A percentile compares a stretch with the other conserved stretches of the same genome.
Conservation (phyloP, 805 yeast species). For the Wickerhamiella occidentalis region DNA sequence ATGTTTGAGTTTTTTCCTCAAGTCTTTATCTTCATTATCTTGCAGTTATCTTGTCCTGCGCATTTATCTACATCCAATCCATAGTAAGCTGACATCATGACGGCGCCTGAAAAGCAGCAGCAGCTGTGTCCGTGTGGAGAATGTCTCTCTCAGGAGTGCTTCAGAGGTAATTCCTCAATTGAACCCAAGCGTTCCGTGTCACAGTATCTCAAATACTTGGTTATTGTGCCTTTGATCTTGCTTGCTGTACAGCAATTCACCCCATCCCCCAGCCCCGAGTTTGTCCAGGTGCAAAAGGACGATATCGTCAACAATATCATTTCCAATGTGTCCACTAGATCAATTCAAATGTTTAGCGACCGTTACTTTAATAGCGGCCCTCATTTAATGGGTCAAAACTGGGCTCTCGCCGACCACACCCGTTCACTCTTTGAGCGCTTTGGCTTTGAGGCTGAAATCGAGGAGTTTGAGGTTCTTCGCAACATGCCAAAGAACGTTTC, state of each 20-base stretch:
- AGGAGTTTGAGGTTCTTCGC: slow-evolving; percentile 47
- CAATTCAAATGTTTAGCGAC: slow-evolving; percentile 14
- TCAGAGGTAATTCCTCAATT: neutral
- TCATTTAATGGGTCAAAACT: slow-evolving; percentile 30
- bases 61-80: neutral
- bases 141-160: neutral
- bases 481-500: slow-evolving; percentile 50
- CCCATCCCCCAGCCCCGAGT: neutral
- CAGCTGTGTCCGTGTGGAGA: slow-evolving; percentile 1
- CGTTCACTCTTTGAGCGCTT: slow-evolving; percentile 44
- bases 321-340: slow-evolving; percentile 12
- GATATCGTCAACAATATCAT: neutral
- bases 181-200: neutral
- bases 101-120: slow-evolving; percentile 4
- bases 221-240: neutral
- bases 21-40: too few species aligned
- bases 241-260: neutral
- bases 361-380: slow-evolving; percentile 24
- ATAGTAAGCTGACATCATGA: neutral
- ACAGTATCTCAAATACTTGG: neutral
- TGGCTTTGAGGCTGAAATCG: slow-evolving; percentile 44
- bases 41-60: too few species aligned
- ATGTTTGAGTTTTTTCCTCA: neutral
- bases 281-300: neutral
- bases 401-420: slow-evolving; percentile 42